Conservation (phyloP, 1,284 basidiomycete genomes). For the Porogramme epimiltina region DNA sequence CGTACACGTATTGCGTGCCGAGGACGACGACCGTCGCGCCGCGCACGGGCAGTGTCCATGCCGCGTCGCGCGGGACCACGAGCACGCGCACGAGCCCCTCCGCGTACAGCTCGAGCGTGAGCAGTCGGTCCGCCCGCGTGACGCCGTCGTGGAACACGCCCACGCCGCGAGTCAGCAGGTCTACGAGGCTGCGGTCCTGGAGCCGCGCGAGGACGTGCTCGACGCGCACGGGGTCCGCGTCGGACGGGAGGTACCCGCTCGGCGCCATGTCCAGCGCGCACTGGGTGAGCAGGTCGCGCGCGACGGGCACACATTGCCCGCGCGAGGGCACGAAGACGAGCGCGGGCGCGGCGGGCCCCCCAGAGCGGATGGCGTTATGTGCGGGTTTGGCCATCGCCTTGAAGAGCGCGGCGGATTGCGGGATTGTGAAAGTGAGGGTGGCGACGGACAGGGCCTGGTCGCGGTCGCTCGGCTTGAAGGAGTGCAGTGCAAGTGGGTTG, state of each 20-base stretch:
- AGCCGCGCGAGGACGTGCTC: conserved; percentile 65
- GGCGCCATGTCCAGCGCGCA: conserved; percentile 78
- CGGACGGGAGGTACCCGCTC: conserved; percentile 69
- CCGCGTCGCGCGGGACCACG: conserved; percentile 80
- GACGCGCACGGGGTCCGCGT: conserved; percentile 56
- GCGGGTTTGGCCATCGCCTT: conserved; percentile 94
- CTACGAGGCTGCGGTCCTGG: conserved; percentile 66
- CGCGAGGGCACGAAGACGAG: conserved; percentile 93
- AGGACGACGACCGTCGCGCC: conserved; percentile 86
- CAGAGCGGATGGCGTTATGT: conserved; percentile 62
- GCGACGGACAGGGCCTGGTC: conserved; percentile 77
- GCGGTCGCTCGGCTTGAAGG: conserved; percentile 83
- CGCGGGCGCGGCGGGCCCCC: conserved; percentile 48
- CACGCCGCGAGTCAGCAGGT: conserved; percentile 87
- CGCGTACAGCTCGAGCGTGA: conserved; percentile 84
- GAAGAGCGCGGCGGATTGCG: conserved; percentile 86
- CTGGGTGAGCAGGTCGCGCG: conserved; percentile 86
- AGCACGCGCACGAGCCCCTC: conserved; percentile 84
- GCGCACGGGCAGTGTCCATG: conserved; percentile 85
- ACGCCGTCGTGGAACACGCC: conserved; percentile 87
- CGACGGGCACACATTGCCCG: conserved; percentile 77
- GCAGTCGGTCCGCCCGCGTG: conserved; percentile 66
- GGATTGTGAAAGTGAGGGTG: conserved; percentile 83
- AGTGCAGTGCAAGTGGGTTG: conserved; percentile 65
- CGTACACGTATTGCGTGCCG: conserved; percentile 86